Evolutionary conservation across 805 yeast species (phyloP).

Genomic region (Osmozyma mogii): DNA sequence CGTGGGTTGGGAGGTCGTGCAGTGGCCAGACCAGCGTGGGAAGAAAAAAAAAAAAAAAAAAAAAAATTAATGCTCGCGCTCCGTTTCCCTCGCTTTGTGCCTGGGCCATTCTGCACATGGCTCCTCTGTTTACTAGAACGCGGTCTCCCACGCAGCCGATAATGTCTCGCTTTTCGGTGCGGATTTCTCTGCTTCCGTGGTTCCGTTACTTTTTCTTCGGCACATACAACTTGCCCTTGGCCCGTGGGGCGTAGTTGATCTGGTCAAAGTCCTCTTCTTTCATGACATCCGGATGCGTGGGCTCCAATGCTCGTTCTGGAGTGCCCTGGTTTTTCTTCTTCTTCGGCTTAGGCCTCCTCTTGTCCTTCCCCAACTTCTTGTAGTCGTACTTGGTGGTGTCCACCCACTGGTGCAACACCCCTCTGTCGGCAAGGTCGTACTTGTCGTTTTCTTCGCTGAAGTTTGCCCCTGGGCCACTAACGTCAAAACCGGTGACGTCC

Average conservation of each 20-base stretch:
- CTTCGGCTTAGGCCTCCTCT: neutral
- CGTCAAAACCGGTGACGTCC: slow-evolving; percentile 23
- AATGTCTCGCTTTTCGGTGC: neutral
- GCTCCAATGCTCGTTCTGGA: neutral
- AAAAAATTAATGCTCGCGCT: too few species aligned
- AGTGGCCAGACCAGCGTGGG: too few species aligned
- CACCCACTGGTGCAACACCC: slow-evolving; percentile 8
- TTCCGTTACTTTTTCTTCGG: neutral
- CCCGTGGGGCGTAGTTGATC: slow-evolving; percentile 12
- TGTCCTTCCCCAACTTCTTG: slow-evolving; percentile 1
- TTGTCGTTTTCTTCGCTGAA: slow-evolving; percentile 6
- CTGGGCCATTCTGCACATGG: too few species aligned
- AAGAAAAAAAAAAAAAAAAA: too few species aligned
- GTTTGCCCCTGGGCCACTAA: slow-evolving; percentile 19
- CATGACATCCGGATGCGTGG: slow-evolving; percentile 5
- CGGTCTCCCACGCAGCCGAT: too few species aligned
- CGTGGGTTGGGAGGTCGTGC: too few species aligned
- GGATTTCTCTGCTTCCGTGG: neutral
- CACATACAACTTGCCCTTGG: slow-evolving; percentile 1
- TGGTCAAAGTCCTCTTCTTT: slow-evolving; percentile 10
- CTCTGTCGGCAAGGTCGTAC: slow-evolving; percentile 6
- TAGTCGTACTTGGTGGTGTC: slow-evolving; percentile 11
- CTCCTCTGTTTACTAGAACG: too few species aligned
- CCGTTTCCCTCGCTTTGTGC: too few species aligned
- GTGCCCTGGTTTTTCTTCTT: neutral